Base-by-base conservation (phyloP, 2,329 filamentous ascomycete genomes). In the Clarireedia hainanense region DNA sequence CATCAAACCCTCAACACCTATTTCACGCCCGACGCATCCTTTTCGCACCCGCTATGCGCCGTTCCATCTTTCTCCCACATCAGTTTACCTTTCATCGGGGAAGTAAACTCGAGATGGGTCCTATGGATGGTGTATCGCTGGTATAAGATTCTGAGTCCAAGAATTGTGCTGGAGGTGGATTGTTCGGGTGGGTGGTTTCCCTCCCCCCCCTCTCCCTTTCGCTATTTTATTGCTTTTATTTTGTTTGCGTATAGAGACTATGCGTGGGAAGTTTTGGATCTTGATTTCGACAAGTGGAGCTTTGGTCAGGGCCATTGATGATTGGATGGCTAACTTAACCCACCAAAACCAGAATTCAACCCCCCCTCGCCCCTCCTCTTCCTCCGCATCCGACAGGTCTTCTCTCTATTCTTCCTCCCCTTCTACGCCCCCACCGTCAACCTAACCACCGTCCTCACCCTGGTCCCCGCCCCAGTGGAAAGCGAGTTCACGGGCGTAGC, bases 91-190 rank as follows among this genome's bases (percentile, higher is more conserved):
- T 63, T 76, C 2, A 61, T 74, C 0, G 69, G 71, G 6, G 58
- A 66, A 12, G 55, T 80, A 24, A 80, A 85, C 60, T 91, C 87
- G 9, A 78, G 88, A 45, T 82, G 77, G 72, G 68, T 88, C 5
- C 76, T 95, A 17, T 73, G 80, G 48, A 76, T 78, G 63, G 85
- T 95, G 56, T 95, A 89, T 67, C 81, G 83, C 42, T 91, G 87
- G 88, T 92, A 95, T 71, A 89, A 90, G 66, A 86, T 92, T 61
- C 75, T 95, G 67, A 89, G 84, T 59, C 91, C 91, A 0, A 74
- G 76, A 17, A 88, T 94, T 61, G 77, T 84, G 45, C 72, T 92
- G 12, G 73, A 78, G 1, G 75, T 96, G 17, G 80, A 89, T 60
- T 80, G 77, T 3, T 70, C 71, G 45, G 75, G 79, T 80, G 20